Evolutionary conservation across 306 rosid species (phyloP), one percentile per base, ranked within the genome.

Genomic region (Acmispon strigosus): DNA sequence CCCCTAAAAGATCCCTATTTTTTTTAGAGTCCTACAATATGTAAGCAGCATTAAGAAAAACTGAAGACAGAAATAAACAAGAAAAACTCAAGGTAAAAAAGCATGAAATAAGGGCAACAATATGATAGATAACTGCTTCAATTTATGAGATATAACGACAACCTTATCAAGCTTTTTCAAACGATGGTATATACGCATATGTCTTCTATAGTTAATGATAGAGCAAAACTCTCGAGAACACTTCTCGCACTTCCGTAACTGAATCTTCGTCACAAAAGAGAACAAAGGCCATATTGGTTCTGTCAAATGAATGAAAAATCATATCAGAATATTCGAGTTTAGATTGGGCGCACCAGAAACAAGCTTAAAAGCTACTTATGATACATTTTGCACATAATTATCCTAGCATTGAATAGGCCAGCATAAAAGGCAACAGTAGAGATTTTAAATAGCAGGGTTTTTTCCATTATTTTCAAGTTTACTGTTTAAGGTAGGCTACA

Each of bases 81-180:
- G 53, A 75, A 43, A 15, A 55, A 66, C 20, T 27, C 54, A 50
- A 64, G 41, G 24, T 24, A 27, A 5, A 36, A 67, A 65, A 72
- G 41, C n/a, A 58, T 45, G 55, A 65, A 63, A 22, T 1, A 44
- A 29, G 42, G 55, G 17, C 29, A 51, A 52, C 16, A 32, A 64
- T n/a, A 24, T 24, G 59, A 29, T 34, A 53, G 52, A 76, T 14
- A 59, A 34, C 11, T 22, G 34, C 64, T 52, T 65, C 61, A 20
- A 54, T 22, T 20, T 20, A 22, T 48, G 66, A 63, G 70, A 57
- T 34, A 48, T 49, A 65, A 69, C 60, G 63, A 59, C 69, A 69
- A 94, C 99, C 97, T 91, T 89, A 66, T 89, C 97, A 79, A 77
- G 92, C 77, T 79, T 94, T 81, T 91, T 94, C 86, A 84, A 68